These are phyloP conservation scores for Neurospora cerealis DNA, from an alignment of 495 filamentous ascomycete genomes.

Conservation along the genomic window DNA sequence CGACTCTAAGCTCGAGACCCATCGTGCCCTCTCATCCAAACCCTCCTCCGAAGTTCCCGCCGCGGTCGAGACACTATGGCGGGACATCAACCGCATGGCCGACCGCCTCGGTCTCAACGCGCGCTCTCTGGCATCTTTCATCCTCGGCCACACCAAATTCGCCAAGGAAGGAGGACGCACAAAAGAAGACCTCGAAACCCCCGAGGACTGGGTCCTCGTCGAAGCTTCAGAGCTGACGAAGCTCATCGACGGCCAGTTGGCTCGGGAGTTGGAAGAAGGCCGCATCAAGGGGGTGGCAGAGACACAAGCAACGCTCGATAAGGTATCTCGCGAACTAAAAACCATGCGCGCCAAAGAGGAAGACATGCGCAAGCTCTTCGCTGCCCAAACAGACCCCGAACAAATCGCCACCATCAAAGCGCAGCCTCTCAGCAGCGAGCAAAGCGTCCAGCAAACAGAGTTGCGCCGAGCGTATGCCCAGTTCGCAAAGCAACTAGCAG, in stretches of 20 bases:
- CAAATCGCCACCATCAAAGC: conserved; percentile 45
- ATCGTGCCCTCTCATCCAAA: background rate
- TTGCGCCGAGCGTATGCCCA: conserved; percentile 58
- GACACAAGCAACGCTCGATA: conserved; percentile 50
- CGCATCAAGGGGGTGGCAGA: conserved; percentile 52
- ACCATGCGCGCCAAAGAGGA: conserved; percentile 58
- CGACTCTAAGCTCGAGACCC: conserved; percentile 15
- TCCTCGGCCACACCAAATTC: conserved; percentile 49
- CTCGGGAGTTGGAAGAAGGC: conserved; percentile 49
- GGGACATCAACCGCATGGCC: conserved; percentile 94
- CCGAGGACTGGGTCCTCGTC: conserved; percentile 56
- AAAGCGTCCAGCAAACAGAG: conserved; percentile 71
- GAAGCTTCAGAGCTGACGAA: conserved; percentile 56
- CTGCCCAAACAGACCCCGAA: conserved; percentile 52
- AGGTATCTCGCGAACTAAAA: conserved; percentile 54
- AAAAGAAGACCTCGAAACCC: conserved; percentile 49
- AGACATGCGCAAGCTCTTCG: conserved; percentile 62
- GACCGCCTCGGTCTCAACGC: conserved; percentile 85
- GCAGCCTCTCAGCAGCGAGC: conserved; percentile 72
- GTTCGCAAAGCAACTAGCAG: conserved; percentile 61
- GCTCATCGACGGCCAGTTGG: conserved; percentile 46
- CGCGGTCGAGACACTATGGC: conserved; percentile 64
- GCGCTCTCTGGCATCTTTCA: conserved; percentile 61
- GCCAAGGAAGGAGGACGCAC: conserved; percentile 38
- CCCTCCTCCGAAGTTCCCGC: conserved; percentile 45